phyloP scores from a whole-genome alignment of 177 flowering plant species.

The Telopea speciosissima region DNA sequence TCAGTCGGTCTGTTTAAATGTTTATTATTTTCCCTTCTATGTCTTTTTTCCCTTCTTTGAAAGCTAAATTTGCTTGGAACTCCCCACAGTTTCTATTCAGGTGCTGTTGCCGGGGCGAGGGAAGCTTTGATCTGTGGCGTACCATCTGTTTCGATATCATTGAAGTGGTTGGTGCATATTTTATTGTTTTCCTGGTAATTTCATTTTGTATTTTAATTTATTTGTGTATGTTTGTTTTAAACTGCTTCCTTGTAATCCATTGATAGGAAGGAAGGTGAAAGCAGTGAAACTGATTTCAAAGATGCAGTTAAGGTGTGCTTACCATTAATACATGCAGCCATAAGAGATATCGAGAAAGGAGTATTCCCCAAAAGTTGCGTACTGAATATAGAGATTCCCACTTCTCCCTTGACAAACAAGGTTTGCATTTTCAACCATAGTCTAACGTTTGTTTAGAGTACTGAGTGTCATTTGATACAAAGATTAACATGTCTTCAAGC shows the following conservation, averaged over 20 bases:
- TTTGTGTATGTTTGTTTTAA: background rate
- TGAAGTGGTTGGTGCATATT: constrained; percentile 65
- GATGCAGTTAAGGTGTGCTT: constrained; percentile 81
- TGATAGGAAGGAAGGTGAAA: constrained; percentile 84
- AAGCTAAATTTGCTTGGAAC: background rate
- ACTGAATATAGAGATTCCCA: constrained; percentile 70
- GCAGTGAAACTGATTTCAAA: constrained; percentile 82
- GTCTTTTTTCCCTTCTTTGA: background rate
- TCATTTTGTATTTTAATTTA: background rate
- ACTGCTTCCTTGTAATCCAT: constrained; percentile 10
- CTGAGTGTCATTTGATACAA: background rate
- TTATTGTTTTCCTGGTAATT: background rate
- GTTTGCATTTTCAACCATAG: constrained; percentile 26
- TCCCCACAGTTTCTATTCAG: constrained; percentile 67
- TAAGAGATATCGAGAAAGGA: constrained; percentile 69
- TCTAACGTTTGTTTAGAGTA: background rate
- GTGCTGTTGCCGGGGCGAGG: constrained; percentile 91
- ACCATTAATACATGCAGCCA: constrained; percentile 72
- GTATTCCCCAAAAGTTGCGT: constrained; percentile 64
- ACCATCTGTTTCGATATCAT: constrained; percentile 82
- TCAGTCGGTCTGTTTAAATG: background rate
- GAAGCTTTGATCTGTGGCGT: constrained; percentile 80
- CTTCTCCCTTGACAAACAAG: constrained; percentile 71
- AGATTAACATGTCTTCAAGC: background rate
- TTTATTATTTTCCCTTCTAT: background rate